phyloP scores from a whole-genome alignment of 1,139 yeast genomes.

The Citeromyces siamensis region DNA sequence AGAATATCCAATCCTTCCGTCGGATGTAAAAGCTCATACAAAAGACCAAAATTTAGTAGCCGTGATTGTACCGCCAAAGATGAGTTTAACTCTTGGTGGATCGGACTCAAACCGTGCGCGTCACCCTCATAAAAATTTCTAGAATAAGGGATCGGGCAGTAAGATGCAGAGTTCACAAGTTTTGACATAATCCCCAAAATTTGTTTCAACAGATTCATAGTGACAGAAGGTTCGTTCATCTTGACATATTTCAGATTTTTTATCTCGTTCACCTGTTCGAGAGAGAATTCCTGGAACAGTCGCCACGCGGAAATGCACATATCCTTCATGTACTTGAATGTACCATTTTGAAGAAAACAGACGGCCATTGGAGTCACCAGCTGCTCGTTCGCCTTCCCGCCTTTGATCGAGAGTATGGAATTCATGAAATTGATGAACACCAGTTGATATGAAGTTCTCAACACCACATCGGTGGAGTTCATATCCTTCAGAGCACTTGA shows the following conservation, averaged over 20 bases:
- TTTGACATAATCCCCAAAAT: conserved; percentile 28
- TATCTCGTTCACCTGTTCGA: conserved; percentile 17
- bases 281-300: conserved; percentile 12
- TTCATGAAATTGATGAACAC: conserved; percentile 20
- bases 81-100: conserved; percentile 16
- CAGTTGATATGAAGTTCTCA: conserved; percentile 20
- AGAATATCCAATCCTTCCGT: conserved; percentile 5
- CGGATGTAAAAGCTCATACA: conserved; percentile 12
- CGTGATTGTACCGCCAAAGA: conserved; percentile 30
- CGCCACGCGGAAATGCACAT: conserved; percentile 14
- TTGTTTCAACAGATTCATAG: conserved; percentile 21
- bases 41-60: conserved; percentile 24
- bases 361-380: conserved; percentile 33
- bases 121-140: conserved; percentile 10
- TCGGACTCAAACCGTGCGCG: conserved; percentile 1
- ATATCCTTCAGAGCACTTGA: background rate
- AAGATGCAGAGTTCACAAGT: conserved; percentile 17
- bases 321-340: conserved; percentile 20
- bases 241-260: conserved; percentile 26
- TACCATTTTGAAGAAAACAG: conserved; percentile 33
- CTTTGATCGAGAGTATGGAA: conserved; percentile 20
- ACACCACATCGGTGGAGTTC: background rate
- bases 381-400: conserved; percentile 14
- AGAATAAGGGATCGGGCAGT: background rate
- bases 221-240: conserved; percentile 24